A percentile compares a stretch with the other conserved stretches of the same genome.
Evolutionary conservation across 78 protist genomes (phyloP).

Genomic region (Dictyostelium capitatum): DNA sequence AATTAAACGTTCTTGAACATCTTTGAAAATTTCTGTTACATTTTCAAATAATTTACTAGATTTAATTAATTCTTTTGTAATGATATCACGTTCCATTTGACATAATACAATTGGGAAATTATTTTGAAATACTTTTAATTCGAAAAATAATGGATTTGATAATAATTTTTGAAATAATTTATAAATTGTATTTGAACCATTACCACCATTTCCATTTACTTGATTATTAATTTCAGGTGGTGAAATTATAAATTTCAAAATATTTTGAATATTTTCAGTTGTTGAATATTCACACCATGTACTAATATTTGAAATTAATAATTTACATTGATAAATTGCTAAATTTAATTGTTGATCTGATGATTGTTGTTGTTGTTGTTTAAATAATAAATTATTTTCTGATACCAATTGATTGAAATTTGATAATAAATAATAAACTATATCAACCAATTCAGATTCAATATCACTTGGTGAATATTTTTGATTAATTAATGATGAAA

Average conservation of each 20-base stretch:
- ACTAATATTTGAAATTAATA: conserved; percentile 31
- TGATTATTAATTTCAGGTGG: conserved; percentile 23
- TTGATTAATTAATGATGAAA: not conserved
- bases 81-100: conserved; percentile 7
- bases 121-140: conserved; percentile 5
- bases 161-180: not conserved
- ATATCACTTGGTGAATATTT: not conserved
- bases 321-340: not conserved
- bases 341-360: not conserved
- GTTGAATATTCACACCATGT: conserved; percentile 61
- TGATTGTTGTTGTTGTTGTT: not conserved
- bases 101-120: conserved; percentile 16
- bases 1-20: not conserved
- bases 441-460: conserved; percentile 1
- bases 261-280: not conserved
- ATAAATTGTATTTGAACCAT: not conserved
- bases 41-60: not conserved
- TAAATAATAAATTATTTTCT: not conserved
- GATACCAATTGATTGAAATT: not conserved
- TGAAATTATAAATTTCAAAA: conserved; percentile 3
- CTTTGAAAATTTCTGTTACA: not conserved
- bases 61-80: not conserved
- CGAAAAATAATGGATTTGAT: conserved; percentile 36
- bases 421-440: not conserved
- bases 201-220: not conserved